phyloP scores from a whole-genome alignment of 768 basidiomycete species.

The Boletus tylopilopsis region DNA sequence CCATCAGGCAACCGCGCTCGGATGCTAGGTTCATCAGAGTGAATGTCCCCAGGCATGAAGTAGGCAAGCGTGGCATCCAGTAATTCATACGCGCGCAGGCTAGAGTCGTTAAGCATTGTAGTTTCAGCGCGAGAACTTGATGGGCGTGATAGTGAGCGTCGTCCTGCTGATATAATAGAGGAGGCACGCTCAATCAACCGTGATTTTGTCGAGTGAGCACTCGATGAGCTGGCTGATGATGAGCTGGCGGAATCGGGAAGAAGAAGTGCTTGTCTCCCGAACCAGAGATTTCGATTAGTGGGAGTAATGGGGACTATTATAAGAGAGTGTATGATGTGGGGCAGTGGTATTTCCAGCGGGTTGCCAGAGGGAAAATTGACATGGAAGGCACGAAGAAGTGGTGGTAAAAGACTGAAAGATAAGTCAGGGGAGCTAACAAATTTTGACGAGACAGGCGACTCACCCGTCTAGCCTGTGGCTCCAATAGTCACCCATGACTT shows the following conservation, averaged over 20 bases:
- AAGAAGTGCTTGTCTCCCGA: constrained; percentile 41
- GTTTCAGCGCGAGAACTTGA: constrained; percentile 37
- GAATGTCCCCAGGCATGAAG: constrained; percentile 63
- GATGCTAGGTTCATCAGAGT: constrained; percentile 62
- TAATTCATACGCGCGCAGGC: constrained; percentile 64
- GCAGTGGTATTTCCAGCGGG: constrained; percentile 70
- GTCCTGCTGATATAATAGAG: constrained; percentile 28
- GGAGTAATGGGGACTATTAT: constrained; percentile 71
- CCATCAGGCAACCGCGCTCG: constrained; percentile 42
- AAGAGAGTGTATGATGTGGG: constrained; percentile 78
- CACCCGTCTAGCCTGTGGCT: constrained; percentile 67
- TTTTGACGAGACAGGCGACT: constrained; percentile 22
- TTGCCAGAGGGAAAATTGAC: constrained; percentile 55
- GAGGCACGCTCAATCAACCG: constrained; percentile 27
- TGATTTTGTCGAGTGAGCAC: constrained; percentile 6
- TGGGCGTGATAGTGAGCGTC: constrained; percentile 41
- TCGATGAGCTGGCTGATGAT: constrained; percentile 23
- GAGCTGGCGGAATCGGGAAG: constrained; percentile 36
- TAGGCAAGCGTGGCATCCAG: constrained; percentile 55
- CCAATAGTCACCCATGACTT: constrained; percentile 75
- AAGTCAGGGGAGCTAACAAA: background rate
- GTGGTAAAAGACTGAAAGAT: constrained; percentile 54
- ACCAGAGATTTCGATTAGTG: constrained; percentile 58
- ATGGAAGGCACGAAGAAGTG: constrained; percentile 68
- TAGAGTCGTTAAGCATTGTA: constrained; percentile 39